These are phyloP conservation scores for Metschnikowia cubensis DNA, from an alignment of 805 yeast species.

Conservation along the genomic window DNA sequence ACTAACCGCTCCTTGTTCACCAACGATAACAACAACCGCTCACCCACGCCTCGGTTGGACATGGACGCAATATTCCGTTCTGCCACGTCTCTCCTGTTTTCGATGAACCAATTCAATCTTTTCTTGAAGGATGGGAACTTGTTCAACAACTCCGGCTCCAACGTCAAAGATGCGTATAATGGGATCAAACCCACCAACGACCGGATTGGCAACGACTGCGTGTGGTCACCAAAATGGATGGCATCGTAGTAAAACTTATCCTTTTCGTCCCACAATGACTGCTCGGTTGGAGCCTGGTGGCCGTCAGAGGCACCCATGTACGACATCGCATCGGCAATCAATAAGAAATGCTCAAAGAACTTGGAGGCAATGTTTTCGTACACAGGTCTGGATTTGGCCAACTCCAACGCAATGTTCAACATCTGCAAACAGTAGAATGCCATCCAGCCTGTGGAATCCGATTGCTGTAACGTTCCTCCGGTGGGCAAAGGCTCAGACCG, in stretches of 20 bases:
- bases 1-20: slow-evolving; percentile 76
- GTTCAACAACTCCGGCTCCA: slow-evolving; percentile 78
- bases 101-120: slow-evolving; percentile 79
- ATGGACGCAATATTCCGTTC: slow-evolving; percentile 84
- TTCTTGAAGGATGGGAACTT: slow-evolving; percentile 79
- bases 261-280: slow-evolving; percentile 83
- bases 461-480: slow-evolving; percentile 86
- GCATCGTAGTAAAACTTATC: slow-evolving; percentile 90
- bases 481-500: slow-evolving; percentile 92
- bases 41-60: slow-evolving; percentile 76
- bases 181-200: slow-evolving; percentile 92
- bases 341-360: slow-evolving; percentile 86
- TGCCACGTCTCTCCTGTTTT: slow-evolving; percentile 63
- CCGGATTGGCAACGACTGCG: slow-evolving; percentile 74
- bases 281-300: slow-evolving; percentile 42
- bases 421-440: slow-evolving; percentile 86
- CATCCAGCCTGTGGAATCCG: slow-evolving; percentile 98
- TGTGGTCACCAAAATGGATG: slow-evolving; percentile 69
- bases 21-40: slow-evolving; percentile 71
- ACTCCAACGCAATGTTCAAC: slow-evolving; percentile 88
- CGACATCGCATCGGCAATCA: slow-evolving; percentile 93
- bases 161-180: slow-evolving; percentile 79
- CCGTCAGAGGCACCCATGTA: slow-evolving; percentile 45
- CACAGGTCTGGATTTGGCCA: slow-evolving; percentile 78
- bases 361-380: slow-evolving; percentile 93